Evolutionary conservation across 2,329 filamentous ascomycete genomes (phyloP), one percentile per base, ranked within the genome.

Genomic region (Scleromitrula shiraiana): DNA sequence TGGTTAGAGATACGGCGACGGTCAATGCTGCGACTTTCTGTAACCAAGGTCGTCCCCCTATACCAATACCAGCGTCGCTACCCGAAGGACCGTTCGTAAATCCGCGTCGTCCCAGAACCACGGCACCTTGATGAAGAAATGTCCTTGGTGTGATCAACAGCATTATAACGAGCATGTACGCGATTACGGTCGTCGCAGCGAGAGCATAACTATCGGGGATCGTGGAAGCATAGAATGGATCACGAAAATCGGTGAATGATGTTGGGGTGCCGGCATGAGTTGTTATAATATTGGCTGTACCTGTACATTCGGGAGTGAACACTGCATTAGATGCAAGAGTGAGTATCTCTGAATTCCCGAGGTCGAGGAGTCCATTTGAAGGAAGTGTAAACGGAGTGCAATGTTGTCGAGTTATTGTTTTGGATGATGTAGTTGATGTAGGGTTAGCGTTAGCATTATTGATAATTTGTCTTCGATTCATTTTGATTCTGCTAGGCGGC

Each of bases 191-290:
- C 15, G 88, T 88, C 14, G 89, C 87, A 48, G 89, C 89, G 46
- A 97, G 85, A 38, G 90, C 90, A 63, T 96, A 98, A 60, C 87
- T 85, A 67, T 95, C 89, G 12, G 93, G 91, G 37, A 93, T 91
- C 17, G 88, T 89, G 30, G 90, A 95, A 46, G 90, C 85, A 67
- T 95, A 95, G 67, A 98, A 98, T 7, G 89, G 89, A 60, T 95
- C 88, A 54, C 79, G 76, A 46, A 87, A 78, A 65, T 89, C 80
- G 35, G 47, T 55, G 17, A 54, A 50, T 7, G 49, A 53, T 17
- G 56, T 49, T 19, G 54, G 50, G 9, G 51, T 50, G 32, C 42
- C 47, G 1, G 53, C 48, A 22, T 53, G 56, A 2, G 59, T 52
- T 29, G 63, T 46, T 10, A 62, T 50, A 5, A 59, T 54, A 24